These are phyloP conservation scores for Singerocomus inundabilis DNA, from an alignment of 1,284 basidiomycete genomes.

Conservation along the genomic window DNA sequence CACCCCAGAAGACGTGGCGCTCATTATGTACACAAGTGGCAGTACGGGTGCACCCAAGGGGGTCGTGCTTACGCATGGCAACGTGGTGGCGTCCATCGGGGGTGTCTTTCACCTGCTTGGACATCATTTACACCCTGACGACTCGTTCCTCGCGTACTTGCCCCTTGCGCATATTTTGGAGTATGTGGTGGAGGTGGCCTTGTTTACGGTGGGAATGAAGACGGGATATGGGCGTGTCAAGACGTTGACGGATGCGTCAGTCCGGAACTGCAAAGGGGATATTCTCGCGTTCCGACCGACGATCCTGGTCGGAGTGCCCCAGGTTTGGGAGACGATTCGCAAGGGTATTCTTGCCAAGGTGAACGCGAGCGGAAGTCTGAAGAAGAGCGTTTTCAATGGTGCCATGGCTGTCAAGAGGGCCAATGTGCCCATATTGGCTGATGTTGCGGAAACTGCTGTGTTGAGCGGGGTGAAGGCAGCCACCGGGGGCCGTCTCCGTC, in stretches of 20 bases:
- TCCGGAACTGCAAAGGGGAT: conserved; percentile 89
- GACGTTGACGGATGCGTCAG: conserved; percentile 91
- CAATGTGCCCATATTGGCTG: conserved; percentile 63
- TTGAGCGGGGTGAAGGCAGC: conserved; percentile 76
- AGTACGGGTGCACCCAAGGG: conserved; percentile 93
- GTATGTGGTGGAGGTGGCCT: conserved; percentile 73
- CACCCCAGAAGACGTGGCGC: conserved; percentile 67
- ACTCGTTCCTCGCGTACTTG: conserved; percentile 87
- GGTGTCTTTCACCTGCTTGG: conserved; percentile 76
- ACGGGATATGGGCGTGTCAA: conserved; percentile 92
- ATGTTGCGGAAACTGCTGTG: conserved; percentile 74
- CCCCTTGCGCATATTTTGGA: conserved; percentile 91
- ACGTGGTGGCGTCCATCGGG: conserved; percentile 84
- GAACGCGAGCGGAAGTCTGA: conserved; percentile 62
- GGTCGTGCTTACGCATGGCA: conserved; percentile 85
- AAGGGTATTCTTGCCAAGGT: conserved; percentile 90
- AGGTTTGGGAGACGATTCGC: conserved; percentile 88
- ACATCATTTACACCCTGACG: conserved; percentile 68
- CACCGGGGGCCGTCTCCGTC: conserved; percentile 83
- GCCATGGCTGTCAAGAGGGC: conserved; percentile 69
- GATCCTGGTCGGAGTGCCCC: conserved; percentile 91
- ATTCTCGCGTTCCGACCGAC: conserved; percentile 79
- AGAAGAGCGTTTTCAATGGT: conserved; percentile 72
- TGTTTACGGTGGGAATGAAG: conserved; percentile 69
- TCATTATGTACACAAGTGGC: conserved; percentile 98